Percentiles rank a stretch among this genome's conserved stretches.
Evolutionary conservation across 2,329 filamentous ascomycete genomes (phyloP).

Genomic region (Fusarium sp.): DNA sequence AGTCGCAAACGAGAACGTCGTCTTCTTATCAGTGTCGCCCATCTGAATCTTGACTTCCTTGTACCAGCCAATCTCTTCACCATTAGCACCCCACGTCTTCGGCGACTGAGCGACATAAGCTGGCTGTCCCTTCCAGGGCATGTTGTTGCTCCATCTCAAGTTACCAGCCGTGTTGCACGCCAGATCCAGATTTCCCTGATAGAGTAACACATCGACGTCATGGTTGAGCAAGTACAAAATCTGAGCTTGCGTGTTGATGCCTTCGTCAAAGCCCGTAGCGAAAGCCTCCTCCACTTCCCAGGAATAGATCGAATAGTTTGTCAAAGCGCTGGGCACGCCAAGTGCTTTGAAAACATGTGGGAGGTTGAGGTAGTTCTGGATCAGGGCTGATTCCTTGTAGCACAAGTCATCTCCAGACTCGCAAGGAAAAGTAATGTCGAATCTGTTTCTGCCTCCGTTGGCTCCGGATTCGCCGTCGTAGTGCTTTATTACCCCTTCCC

Average conservation of each 20-base stretch:
- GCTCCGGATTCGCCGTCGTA: constrained; percentile 15
- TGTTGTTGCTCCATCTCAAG: constrained; percentile 32
- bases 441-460: constrained; percentile 14
- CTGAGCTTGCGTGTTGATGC: constrained; percentile 29
- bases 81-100: constrained; percentile 18
- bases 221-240: constrained; percentile 23
- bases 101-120: constrained; percentile 37
- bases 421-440: constrained; percentile 22
- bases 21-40: constrained; percentile 11
- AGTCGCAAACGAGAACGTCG: constrained; percentile 28
- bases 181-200: constrained; percentile 43
- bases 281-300: constrained; percentile 10
- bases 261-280: constrained; percentile 1
- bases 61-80: constrained; percentile 27
- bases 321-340: neutral
- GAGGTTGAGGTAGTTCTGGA: constrained; percentile 19
- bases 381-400: constrained; percentile 16
- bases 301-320: constrained; percentile 20
- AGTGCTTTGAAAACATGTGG: constrained; percentile 16
- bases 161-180: constrained; percentile 45
- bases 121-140: constrained; percentile 39
- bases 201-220: constrained; percentile 32
- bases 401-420: constrained; percentile 16
- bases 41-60: constrained; percentile 35
- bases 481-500: constrained; percentile 15